These are phyloP conservation scores for Eutrema heterophyllum DNA, from an alignment of 345 rosid species.

Conservation along the genomic window DNA sequence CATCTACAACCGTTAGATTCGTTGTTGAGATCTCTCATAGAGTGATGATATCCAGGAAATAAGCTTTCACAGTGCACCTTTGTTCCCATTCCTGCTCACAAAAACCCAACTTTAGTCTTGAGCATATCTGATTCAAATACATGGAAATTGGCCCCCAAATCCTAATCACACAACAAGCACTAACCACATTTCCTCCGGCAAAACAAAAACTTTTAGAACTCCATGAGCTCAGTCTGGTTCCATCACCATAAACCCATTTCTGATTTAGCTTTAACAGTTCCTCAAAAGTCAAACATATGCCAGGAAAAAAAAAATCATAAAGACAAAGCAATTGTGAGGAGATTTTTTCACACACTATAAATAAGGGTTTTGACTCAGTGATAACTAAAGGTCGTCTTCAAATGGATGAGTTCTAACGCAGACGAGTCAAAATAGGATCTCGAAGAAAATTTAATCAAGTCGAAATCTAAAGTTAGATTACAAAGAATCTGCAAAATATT, in stretches of 20 bases:
- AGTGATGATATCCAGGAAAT: conserved; percentile 46
- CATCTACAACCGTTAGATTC: conserved; percentile 41
- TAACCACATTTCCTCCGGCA: conserved; percentile 3
- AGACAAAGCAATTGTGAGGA: neutral
- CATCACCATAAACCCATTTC: conserved; percentile 7
- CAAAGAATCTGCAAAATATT: conserved; percentile 19
- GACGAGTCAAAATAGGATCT: conserved; percentile 31
- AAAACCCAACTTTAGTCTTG: neutral
- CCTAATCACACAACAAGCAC: neutral
- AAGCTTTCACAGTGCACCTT: conserved; percentile 57
- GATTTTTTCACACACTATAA: neutral
- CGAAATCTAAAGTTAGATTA: conserved; percentile 28
- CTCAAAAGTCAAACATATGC: conserved; percentile 13
- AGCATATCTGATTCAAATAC: neutral
- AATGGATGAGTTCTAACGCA: conserved; percentile 6
- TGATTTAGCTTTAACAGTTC: neutral
- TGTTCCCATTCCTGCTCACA: conserved; percentile 59
- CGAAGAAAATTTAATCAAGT: neutral
- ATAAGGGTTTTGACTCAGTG: conserved; percentile 17
- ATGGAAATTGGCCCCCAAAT: neutral
- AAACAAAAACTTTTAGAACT: neutral
- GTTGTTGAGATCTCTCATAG: conserved; percentile 48
- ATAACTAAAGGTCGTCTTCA: conserved; percentile 9
- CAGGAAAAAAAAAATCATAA: neutral
- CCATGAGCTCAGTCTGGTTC: conserved; percentile 1